Conservation (phyloP, 192 early-diverging fungal species). For the Coemansia sp. region DNA sequence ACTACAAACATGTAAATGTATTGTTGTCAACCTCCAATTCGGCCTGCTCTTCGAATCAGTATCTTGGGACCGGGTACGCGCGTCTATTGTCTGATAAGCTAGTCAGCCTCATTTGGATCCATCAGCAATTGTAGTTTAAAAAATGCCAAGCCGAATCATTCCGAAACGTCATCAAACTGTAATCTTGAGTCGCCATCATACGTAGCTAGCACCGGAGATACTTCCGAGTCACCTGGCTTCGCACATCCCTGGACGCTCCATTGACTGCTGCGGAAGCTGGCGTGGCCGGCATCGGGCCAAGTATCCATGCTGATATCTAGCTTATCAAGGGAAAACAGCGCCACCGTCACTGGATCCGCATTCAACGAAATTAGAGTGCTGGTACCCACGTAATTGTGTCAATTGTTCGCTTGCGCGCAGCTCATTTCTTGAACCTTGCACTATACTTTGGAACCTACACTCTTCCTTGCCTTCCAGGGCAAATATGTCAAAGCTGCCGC, state of each 20-base stretch:
- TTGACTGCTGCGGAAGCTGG: neutral
- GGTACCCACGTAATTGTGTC: neutral
- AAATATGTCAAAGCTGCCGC: slow-evolving; percentile 19
- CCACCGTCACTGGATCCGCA: neutral
- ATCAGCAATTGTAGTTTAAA: neutral
- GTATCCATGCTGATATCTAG: slow-evolving; percentile 5
- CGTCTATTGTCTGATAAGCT: neutral
- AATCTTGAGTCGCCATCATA: slow-evolving; percentile 9
- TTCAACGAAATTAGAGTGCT: slow-evolving; percentile 2
- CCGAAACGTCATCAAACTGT: neutral
- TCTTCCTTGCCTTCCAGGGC: slow-evolving; percentile 21
- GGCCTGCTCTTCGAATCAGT: neutral
- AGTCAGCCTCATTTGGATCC: neutral
- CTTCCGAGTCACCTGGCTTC: neutral
- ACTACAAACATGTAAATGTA: neutral
- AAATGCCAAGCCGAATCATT: no score
- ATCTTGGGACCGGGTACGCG: neutral
- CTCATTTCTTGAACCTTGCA: neutral
- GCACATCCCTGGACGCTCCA: neutral
- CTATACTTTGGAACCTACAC: slow-evolving; percentile 5
- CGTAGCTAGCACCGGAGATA: slow-evolving; percentile 5
- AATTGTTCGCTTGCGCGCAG: neutral
- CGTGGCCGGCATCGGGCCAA: neutral
- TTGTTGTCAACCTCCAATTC: neutral
- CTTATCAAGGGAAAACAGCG: neutral